Evolutionary conservation across 176 grass and related monocot genomes (phyloP).

Genomic region (Echinochloa phyllopogon): DNA sequence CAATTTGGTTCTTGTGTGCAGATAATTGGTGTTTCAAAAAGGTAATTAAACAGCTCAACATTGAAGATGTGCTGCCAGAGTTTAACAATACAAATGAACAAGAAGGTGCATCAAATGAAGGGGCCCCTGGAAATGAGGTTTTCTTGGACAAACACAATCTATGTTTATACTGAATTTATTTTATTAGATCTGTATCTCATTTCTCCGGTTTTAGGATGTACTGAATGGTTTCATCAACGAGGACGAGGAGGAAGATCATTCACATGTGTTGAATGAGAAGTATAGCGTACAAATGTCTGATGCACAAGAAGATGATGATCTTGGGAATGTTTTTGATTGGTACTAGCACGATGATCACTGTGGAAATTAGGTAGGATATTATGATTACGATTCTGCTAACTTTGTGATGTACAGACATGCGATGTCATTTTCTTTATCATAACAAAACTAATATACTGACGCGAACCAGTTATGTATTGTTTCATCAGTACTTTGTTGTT

Average conservation of each 20-base stretch:
- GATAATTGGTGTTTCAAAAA: slow-evolving; percentile 76
- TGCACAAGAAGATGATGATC: slow-evolving; percentile 45
- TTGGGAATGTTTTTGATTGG: slow-evolving; percentile 56
- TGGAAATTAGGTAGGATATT: neutral
- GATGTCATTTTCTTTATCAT: neutral
- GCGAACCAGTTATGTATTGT: too few species aligned
- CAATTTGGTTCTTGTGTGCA: slow-evolving; percentile 31
- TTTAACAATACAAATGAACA: slow-evolving; percentile 32
- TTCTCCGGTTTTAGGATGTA: slow-evolving; percentile 21
- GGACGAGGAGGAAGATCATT: slow-evolving; percentile 31
- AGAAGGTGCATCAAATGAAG: slow-evolving; percentile 37
- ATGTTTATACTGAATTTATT: slow-evolving; percentile 6
- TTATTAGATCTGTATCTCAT: neutral
- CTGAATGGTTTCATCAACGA: neutral
- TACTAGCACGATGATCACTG: slow-evolving; percentile 36
- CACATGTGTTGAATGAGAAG: slow-evolving; percentile 31
- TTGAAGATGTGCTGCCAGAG: slow-evolving; percentile 41
- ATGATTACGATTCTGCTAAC: neutral
- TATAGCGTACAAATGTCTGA: slow-evolving; percentile 5
- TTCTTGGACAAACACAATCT: neutral
- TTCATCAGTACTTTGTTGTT: too few species aligned
- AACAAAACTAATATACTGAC: neutral
- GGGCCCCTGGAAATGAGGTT: slow-evolving; percentile 30
- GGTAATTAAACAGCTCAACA: slow-evolving; percentile 78
- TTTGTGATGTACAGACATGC: neutral